Conservation (phyloP, 495 filamentous ascomycete species). For the Aspergillus nanangensis region DNA sequence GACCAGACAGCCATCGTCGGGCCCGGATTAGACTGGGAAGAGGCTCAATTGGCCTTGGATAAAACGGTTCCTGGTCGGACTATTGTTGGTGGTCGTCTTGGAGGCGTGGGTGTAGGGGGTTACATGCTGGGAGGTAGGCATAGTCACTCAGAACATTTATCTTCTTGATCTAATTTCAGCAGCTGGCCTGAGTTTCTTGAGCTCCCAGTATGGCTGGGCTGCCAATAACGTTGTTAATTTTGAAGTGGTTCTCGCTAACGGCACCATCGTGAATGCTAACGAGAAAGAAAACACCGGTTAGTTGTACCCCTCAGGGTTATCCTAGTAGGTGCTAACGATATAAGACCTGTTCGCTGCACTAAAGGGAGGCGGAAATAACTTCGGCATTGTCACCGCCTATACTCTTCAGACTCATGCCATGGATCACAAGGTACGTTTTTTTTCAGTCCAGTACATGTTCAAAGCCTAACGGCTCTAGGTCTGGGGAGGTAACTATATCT, state of each 20-base stretch:
- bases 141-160: neutral
- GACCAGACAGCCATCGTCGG: slow-evolving; percentile 35
- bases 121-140: slow-evolving; percentile 39
- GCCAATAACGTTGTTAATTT: slow-evolving; percentile 49
- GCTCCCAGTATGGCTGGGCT: slow-evolving; percentile 54
- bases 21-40: slow-evolving; percentile 37
- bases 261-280: slow-evolving; percentile 46
- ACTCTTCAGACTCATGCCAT: slow-evolving; percentile 42
- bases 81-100: slow-evolving; percentile 25
- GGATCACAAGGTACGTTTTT: slow-evolving; percentile 18
- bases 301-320: slow-evolving; percentile 14
- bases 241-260: slow-evolving; percentile 54
- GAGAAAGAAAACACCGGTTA: slow-evolving; percentile 31
- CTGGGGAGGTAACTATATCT: slow-evolving; percentile 53
- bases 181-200: slow-evolving; percentile 47
- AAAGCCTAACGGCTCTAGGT: slow-evolving; percentile 16
- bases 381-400: slow-evolving; percentile 58
- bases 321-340: too few species aligned
- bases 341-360: slow-evolving; percentile 56
- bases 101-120: slow-evolving; percentile 27
- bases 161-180: neutral
- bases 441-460: neutral
- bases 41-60: slow-evolving; percentile 29
- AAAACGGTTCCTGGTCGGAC: slow-evolving; percentile 14
- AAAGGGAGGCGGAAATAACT: slow-evolving; percentile 56